Evolutionary conservation across 148 eudicot genomes (phyloP).

Genomic region (Vaccinium vitisidaea): DNA sequence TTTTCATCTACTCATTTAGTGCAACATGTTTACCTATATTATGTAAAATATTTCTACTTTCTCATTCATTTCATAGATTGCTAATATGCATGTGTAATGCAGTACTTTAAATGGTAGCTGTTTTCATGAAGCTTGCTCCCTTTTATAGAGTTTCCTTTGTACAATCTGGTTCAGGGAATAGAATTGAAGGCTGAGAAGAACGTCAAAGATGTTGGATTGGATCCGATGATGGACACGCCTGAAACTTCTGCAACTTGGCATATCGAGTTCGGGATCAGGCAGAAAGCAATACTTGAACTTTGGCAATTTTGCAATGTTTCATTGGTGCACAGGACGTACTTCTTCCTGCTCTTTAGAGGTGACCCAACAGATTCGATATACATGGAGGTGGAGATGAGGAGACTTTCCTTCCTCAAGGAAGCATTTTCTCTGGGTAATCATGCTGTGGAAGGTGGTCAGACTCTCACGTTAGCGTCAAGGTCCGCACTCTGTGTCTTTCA

Average conservation of each 20-base stretch:
- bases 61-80: not conserved
- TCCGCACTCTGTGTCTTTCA: constrained; percentile 21
- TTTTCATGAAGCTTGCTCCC: not conserved
- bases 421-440: constrained; percentile 50
- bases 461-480: constrained; percentile 70
- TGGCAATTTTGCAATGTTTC: constrained; percentile 85
- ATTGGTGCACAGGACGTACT: constrained; percentile 89
- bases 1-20: constrained; percentile 1
- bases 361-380: constrained; percentile 90
- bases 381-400: constrained; percentile 88
- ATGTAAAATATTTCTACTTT: not conserved
- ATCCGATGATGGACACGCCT: constrained; percentile 35
- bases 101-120: not conserved
- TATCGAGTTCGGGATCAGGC: constrained; percentile 56
- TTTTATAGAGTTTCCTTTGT: constrained; percentile 5
- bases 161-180: constrained; percentile 34
- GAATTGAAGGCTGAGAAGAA: constrained; percentile 38
- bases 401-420: constrained; percentile 82
- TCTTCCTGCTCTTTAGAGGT: constrained; percentile 78
- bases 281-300: constrained; percentile 64
- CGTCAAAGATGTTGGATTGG: constrained; percentile 51
- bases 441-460: constrained; percentile 53
- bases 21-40: not conserved
- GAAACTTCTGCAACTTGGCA: constrained; percentile 52
- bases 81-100: not conserved